These are phyloP conservation scores for Leersia perrieri DNA, from an alignment of 176 grass and related monocot species.

Conservation along the genomic window DNA sequence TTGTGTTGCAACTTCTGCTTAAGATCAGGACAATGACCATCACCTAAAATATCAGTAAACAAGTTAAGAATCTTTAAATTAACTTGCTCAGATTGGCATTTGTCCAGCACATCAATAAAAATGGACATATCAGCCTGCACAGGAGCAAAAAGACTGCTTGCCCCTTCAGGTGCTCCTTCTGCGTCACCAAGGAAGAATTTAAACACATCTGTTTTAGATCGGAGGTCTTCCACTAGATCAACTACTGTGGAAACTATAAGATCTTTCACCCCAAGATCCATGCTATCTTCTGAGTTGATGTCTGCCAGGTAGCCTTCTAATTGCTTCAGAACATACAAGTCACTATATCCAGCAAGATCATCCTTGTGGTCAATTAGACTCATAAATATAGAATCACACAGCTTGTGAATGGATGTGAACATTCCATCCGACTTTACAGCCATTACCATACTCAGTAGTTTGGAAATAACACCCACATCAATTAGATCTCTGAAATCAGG, in stretches of 20 bases:
- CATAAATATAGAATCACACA: conserved; percentile 69
- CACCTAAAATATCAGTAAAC: conserved; percentile 64
- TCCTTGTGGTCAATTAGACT: conserved; percentile 55
- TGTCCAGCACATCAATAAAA: conserved; percentile 71
- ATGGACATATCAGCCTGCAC: conserved; percentile 61
- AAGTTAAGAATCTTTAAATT: conserved; percentile 85
- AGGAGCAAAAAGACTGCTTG: conserved; percentile 48
- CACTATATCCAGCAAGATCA: conserved; percentile 61
- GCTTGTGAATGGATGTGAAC: conserved; percentile 54
- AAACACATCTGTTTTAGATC: conserved; percentile 55
- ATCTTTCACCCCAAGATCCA: conserved; percentile 54
- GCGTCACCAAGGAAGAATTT: conserved; percentile 75
- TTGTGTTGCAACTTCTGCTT: conserved; percentile 71
- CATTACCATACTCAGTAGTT: conserved; percentile 68
- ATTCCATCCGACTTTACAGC: conserved; percentile 63
- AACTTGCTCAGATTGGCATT: conserved; percentile 68
- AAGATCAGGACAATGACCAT: conserved; percentile 61
- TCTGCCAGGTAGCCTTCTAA: conserved; percentile 69
- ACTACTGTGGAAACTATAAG: conserved; percentile 56
- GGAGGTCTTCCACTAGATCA: conserved; percentile 63
- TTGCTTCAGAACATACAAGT: conserved; percentile 79
- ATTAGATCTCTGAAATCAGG: conserved; percentile 39
- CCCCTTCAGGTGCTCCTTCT: conserved; percentile 51
- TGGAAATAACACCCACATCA: conserved; percentile 43
- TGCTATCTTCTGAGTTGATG: conserved; percentile 47